Conservation (phyloP, 2,329 filamentous ascomycete species). For the Curvularia spicifera region DNA sequence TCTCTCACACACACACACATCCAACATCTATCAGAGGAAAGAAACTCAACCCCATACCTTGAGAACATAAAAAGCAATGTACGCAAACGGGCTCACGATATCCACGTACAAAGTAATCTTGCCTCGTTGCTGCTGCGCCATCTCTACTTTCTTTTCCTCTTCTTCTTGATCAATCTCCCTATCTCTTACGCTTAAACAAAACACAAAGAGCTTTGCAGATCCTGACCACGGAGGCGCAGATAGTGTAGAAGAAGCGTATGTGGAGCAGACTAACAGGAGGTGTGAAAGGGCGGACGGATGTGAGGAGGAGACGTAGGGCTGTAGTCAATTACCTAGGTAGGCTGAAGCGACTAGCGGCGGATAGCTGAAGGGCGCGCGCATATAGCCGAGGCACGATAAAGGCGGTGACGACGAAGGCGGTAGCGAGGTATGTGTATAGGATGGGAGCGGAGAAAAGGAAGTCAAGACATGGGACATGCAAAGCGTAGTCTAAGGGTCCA, state of each 20-base stretch:
- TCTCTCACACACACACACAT: too few relatives aligned
- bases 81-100: slow-evolving; percentile 66
- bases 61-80: slow-evolving; percentile 64
- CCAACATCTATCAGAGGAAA: not conserved
- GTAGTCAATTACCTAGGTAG: too few relatives aligned
- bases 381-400: not conserved
- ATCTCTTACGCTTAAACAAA: too few relatives aligned
- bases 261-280: too few relatives aligned
- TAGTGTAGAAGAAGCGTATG: too few relatives aligned
- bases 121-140: slow-evolving; percentile 31
- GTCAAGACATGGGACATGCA: too few relatives aligned
- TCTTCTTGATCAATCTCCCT: too few relatives aligned
- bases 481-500: too few relatives aligned
- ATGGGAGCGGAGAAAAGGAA: not conserved
- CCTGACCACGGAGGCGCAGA: too few relatives aligned
- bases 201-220: too few relatives aligned
- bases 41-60: slow-evolving; percentile 46
- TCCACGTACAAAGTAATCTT: slow-evolving; percentile 66
- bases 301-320: not conserved
- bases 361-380: not conserved
- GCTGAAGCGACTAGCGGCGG: too few relatives aligned
- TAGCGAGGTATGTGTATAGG: not conserved
- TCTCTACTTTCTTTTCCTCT: not conserved
- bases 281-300: not conserved
- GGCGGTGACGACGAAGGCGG: too few relatives aligned